Evolutionary conservation across 495 filamentous ascomycete genomes (phyloP).

Genomic region (Trichoderma orchidacearum): DNA sequence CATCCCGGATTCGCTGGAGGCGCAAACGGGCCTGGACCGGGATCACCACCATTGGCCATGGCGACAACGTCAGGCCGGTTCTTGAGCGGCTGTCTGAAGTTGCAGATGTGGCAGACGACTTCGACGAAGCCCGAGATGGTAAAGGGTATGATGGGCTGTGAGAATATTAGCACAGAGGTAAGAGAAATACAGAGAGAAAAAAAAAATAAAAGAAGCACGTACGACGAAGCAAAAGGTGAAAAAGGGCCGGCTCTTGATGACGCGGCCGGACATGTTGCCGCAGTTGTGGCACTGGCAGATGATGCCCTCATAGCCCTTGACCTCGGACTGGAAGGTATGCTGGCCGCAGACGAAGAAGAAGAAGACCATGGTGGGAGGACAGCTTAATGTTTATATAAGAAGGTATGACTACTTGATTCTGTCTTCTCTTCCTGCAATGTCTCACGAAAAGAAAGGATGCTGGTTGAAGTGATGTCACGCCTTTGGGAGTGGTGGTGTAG

Average conservation of each 20-base stretch:
- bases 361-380: slow-evolving; percentile 27
- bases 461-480: no score
- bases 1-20: background rate
- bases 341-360: slow-evolving; percentile 45
- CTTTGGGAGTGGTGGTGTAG: no score
- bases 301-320: slow-evolving; percentile 38
- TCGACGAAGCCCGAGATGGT: slow-evolving; percentile 42
- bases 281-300: slow-evolving; percentile 43
- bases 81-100: slow-evolving; percentile 39
- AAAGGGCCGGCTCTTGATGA: slow-evolving; percentile 40
- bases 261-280: slow-evolving; percentile 36
- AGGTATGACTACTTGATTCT: no score
- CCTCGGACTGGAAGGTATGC: slow-evolving; percentile 39
- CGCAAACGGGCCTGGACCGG: slow-evolving; percentile 25
- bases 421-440: no score
- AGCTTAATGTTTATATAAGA: no score
- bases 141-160: slow-evolving; percentile 38
- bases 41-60: slow-evolving; percentile 22
- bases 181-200: background rate
- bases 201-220: slow-evolving; percentile 9
- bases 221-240: slow-evolving; percentile 46
- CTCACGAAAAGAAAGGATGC: no score
- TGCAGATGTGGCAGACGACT: slow-evolving; percentile 38
- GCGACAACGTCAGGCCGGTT: slow-evolving; percentile 36
- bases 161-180: slow-evolving; percentile 4